Base-by-base conservation (phyloP, 169 alveolate species). In the Babesia sp. region DNA sequence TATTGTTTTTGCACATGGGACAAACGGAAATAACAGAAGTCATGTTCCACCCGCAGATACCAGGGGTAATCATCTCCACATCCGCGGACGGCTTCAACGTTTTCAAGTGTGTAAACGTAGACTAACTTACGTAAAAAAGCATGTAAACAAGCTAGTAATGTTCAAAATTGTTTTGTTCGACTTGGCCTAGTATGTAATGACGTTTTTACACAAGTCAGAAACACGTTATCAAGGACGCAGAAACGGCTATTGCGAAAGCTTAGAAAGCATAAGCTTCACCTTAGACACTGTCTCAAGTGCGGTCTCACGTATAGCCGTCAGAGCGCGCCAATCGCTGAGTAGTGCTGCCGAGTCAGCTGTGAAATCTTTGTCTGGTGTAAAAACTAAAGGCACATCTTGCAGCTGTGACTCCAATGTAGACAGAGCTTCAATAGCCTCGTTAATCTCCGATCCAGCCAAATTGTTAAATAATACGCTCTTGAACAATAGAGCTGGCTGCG, bases 11-110 rank as follows among this genome's bases (percentile, higher is more conserved):
- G 22, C 93, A 89, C 55, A 69, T 64, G 84, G 90, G 89, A n/a
- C 93, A 88, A 77, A 84, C 84, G 37, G 90, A 84, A 46, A 88
- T 88, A 12, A 88, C 93, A 0, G 91, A 88, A 34, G 84, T 89
- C 42, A 85, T 83, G 83, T 89, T 84, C 73, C 93, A 89, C 71
- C 86, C 79, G 24, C 79, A 70, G 51, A 72, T 76, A 20, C 90
- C 93, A 14, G 93, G 93, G 16, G 86, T 84, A 22, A 69, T 69
- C 24, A 77, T 89, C 28, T 70, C 93, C 0, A 89, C 93, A 14
- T 71, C 91, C 11, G 75, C 64, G 28, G 91, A 89, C 42, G 86
- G 90, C 16, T 78, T 89, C 68, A 89, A 89, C 80, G 58, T 89
- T 12, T 89, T 89, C 57, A 89, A 89, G 61, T 80, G 90, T 12